Base-by-base conservation (phyloP, 768 basidiomycete genomes). In the Boletellus emodensis region DNA sequence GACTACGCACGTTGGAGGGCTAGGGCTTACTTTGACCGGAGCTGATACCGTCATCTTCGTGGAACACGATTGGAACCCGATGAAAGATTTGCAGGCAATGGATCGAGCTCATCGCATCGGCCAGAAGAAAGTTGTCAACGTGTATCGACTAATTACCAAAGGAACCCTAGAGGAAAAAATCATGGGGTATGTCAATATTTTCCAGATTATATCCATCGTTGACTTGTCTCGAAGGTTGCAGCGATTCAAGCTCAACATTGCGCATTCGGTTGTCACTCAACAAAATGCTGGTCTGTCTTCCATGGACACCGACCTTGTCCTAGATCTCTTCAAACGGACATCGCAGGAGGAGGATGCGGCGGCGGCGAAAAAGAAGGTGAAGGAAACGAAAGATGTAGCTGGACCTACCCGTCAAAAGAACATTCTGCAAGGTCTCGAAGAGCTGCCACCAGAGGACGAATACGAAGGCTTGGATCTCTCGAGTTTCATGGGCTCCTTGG, bases 81-180 rank as follows among this genome's bases (percentile, higher is more conserved):
- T 95, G 94, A 98, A 98, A 68, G 96, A 99, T 73, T 72, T 98
- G 6, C 96, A 99, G 64, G 96, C 96, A 8, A 99, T 99, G 96
- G 96, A 99, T 65, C 82, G 96, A 51, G 96, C 96, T 1, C 96
- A 98, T 71, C 86, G 96, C 47, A 86, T 98, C 34, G 96, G 96
- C 6, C 96, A 99, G 72, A 98, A 96, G 76, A 93, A 94, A 69
- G 95, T 98, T 13, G 96, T 99, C 26, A 98, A 98, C 59, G 96
- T 99, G 6, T 99, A 99, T 72, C 87, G 96, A 14, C 72, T 99
- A 46, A 92, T 99, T 59, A 98, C 94, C 12, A 89, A 94, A 64
- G 96, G 94, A 12, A 99, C 96, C 0, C 67, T 99, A 35, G 96
- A 99, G 68, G 96, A 98, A 69, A 98, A 98, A 71, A 99, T 99